phyloP scores from a whole-genome alignment of 768 basidiomycete species.

The Phylloporus sp. region DNA sequence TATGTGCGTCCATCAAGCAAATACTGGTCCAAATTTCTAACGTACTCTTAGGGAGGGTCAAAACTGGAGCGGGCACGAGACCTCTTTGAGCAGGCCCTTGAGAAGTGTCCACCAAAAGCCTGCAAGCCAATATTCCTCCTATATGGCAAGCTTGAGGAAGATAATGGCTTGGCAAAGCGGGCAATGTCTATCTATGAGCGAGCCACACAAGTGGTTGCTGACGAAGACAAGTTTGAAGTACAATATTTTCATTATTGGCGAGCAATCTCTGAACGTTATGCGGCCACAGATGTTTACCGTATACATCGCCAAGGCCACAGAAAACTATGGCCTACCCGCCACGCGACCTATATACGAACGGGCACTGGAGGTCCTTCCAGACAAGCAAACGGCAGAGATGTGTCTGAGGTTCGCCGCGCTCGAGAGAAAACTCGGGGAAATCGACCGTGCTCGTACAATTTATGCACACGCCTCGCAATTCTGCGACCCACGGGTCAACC shows the following conservation, averaged over 20 bases:
- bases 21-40: slow-evolving; percentile 1
- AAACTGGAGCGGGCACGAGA: slow-evolving; percentile 97
- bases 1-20: slow-evolving; percentile 57
- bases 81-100: slow-evolving; percentile 95
- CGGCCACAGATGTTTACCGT: slow-evolving; percentile 82
- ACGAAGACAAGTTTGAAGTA: slow-evolving; percentile 95
- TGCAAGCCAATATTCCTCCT: slow-evolving; percentile 94
- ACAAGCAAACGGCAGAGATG: slow-evolving; percentile 95
- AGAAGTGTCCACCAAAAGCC: slow-evolving; percentile 92
- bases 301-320: slow-evolving; percentile 96
- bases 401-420: slow-evolving; percentile 93
- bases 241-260: slow-evolving; percentile 11
- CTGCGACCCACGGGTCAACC: slow-evolving; percentile 90
- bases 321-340: slow-evolving; percentile 92
- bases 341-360: slow-evolving; percentile 96
- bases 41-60: slow-evolving; percentile 64
- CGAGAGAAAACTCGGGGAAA: slow-evolving; percentile 97
- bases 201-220: slow-evolving; percentile 79
- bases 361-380: slow-evolving; percentile 89
- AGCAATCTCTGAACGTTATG: slow-evolving; percentile 4
- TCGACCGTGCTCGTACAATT: slow-evolving; percentile 93
- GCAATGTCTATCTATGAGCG: slow-evolving; percentile 96
- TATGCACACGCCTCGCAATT: slow-evolving; percentile 98
- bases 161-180: slow-evolving; percentile 90
- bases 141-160: slow-evolving; percentile 96